Base-by-base conservation (phyloP, 2,329 filamentous ascomycete genomes). In the Diaporthe sp. region DNA sequence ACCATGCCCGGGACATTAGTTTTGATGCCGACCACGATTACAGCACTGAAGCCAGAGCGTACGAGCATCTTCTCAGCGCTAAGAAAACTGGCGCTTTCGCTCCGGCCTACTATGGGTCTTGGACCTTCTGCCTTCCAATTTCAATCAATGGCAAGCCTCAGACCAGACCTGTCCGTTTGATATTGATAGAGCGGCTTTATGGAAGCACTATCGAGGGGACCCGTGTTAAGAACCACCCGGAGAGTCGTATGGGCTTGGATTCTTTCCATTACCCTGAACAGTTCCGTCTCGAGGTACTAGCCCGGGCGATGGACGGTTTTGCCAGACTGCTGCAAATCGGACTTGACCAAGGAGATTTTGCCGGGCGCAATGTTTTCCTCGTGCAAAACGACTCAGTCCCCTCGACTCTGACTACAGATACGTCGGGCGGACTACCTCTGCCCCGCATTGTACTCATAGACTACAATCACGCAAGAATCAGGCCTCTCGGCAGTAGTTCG, bases 241-340 rank as follows among this genome's bases (percentile, higher is more conserved):
- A 31, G 6, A 7, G 1, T 19, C 0, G 3, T 1, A 34, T 10
- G 39, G 31, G 37, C 10, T 8, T 25, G 15, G 34, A 71, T 42
- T 46, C 67, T 12, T 71, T 71, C 13, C 67, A 58, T 15, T 58
- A 71, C 13, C 67, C 67, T 10, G 67, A 58, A 58, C 17, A 58
- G 17, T 71, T n/a, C 3, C 51, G 51, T 3, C 51, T 71, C 4
- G 51, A 71, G 25, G 17, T 71, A 19, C 8, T 71, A 8, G 67
- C 67, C 13, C n/a, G 25, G 4, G 39, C 53, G 9, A 22, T 58
- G 68, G 68, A 58, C 7, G 53, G 39, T 9, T 71, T 34, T n/a
- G 39, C 34, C 3, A 46, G 39, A 5, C 51, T 22, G 37, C 12
- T 42, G 15, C 17, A 58, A 2, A 17, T 8, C 13, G 51, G 53